Evolutionary conservation across 768 basidiomycete species (phyloP).

Genomic region (Boletellus ananas): DNA sequence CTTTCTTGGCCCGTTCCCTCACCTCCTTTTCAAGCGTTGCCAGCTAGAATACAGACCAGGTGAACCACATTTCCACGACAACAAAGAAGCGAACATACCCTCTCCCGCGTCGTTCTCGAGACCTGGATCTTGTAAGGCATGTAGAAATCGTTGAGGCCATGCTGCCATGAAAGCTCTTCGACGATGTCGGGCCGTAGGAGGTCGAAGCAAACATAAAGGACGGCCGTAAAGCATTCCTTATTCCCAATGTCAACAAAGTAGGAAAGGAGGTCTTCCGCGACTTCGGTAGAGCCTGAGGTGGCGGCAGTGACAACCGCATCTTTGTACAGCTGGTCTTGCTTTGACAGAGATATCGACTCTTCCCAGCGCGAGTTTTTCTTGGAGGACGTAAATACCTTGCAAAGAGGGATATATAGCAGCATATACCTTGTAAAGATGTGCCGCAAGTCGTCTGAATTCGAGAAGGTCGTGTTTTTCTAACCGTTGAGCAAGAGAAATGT

Average conservation of each 20-base stretch:
- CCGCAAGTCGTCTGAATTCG: constrained; percentile 93
- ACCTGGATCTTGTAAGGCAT: constrained; percentile 95
- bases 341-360: constrained; percentile 91
- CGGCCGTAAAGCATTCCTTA: constrained; percentile 94
- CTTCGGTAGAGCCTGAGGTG: constrained; percentile 75
- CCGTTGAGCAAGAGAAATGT: constrained; percentile 76
- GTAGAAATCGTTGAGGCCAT: constrained; percentile 94
- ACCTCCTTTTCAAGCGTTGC: constrained; percentile 84
- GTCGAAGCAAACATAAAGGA: constrained; percentile 92
- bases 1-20: constrained; percentile 81
- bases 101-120: constrained; percentile 74
- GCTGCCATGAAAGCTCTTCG: constrained; percentile 94
- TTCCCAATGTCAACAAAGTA: constrained; percentile 99
- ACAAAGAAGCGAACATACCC: constrained; percentile 39
- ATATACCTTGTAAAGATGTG: constrained; percentile 89
- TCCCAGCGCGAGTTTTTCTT: constrained; percentile 97
- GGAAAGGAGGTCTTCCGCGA: constrained; percentile 90
- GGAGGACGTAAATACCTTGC: neutral
- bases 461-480: constrained; percentile 88
- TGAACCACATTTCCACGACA: constrained; percentile 9
- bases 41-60: constrained; percentile 41
- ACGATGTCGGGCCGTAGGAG: constrained; percentile 90
- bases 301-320: constrained; percentile 95
- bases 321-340: constrained; percentile 96
- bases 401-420: neutral